Evolutionary conservation across 163 green algal genomes (phyloP).

Genomic region (Scenedesmus sp.): DNA sequence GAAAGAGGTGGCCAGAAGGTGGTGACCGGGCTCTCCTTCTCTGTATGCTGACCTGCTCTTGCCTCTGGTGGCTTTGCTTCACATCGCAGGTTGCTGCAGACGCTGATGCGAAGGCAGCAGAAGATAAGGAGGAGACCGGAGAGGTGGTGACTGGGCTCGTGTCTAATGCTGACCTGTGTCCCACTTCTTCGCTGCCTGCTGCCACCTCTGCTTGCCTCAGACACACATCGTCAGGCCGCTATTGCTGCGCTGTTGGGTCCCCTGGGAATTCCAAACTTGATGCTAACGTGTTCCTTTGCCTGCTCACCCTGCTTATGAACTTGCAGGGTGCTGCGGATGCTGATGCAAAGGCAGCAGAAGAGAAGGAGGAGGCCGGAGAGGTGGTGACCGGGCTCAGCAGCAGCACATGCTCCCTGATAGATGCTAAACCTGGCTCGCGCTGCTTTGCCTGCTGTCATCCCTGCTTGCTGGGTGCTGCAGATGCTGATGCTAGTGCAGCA

Average conservation of each 20-base stretch:
- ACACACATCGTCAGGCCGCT: no score
- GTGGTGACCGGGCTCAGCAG: conserved; percentile 64
- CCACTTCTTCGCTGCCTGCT: no score
- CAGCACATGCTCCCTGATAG: background rate
- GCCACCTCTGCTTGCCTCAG: no score
- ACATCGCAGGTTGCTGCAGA: background rate
- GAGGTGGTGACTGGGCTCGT: conserved; percentile 74
- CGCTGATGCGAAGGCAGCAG: no score
- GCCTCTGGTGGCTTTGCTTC: background rate
- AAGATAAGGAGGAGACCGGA: conserved; percentile 80
- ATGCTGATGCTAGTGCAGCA: background rate
- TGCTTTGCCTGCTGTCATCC: background rate
- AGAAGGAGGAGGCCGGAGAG: conserved; percentile 90
- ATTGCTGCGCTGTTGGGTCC: no score
- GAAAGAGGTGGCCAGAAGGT: conserved; percentile 59
- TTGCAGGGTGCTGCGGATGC: conserved; percentile 53
- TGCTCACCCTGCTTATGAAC: no score
- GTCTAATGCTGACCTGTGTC: no score
- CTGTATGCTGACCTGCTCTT: background rate
- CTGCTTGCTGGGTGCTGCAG: conserved; percentile 65
- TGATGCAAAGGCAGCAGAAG: conserved; percentile 76
- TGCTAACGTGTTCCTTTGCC: no score
- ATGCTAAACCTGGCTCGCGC: background rate
- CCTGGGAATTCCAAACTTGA: no score
- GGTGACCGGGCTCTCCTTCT: background rate